Evolutionary conservation across 495 filamentous ascomycete genomes (phyloP), one percentile per base, ranked within the genome.

Genomic region (Penicillium maclennaniae): DNA sequence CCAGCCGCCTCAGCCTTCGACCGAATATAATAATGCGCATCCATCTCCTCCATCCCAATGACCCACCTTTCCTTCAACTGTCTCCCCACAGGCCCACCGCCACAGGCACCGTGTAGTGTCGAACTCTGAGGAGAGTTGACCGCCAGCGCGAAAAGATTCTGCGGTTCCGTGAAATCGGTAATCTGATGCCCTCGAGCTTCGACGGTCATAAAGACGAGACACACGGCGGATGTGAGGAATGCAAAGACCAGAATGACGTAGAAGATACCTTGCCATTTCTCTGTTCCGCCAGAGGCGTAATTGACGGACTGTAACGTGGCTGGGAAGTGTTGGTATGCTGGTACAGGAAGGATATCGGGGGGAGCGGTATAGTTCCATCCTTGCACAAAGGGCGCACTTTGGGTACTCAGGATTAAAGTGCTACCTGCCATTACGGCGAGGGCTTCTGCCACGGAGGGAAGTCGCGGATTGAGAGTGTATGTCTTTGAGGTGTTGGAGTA

Each of bases 101-200:
- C 86, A 68, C 86, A 88, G n/a, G 73, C 75, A 4, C 87, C 87
- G 3, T 73, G 66, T 19, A 90, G 53, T 12, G 67, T 59, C 19
- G 70, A 47, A 23, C 73, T 79, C 0, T 80, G 74, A 19, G 87
- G 87, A 40, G 79, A 83, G 61, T 89, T 88, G 26, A 91, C 66
- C 2, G 86, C 81, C 1, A 91, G 66, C 1, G 83, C 67, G 62
- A 91, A 91, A 0, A 89, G 66, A 54, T 89, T 89, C 45, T 80
- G 78, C 1, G 87, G 86, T 53, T 92, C 87, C 14, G 84, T 87
- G 68, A 86, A 90, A 63, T 91, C 88, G 10, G 83, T 87, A 15
- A 89, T 72, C 39, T 86, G 83, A 16, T 79, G 77, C 1, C 74
- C 71, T 48, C 71, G 66, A 19, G 77, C 61, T 21, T 74, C 67